phyloP scores from a whole-genome alignment of 345 rosid genomes.

The Leavenworthia alabamica region DNA sequence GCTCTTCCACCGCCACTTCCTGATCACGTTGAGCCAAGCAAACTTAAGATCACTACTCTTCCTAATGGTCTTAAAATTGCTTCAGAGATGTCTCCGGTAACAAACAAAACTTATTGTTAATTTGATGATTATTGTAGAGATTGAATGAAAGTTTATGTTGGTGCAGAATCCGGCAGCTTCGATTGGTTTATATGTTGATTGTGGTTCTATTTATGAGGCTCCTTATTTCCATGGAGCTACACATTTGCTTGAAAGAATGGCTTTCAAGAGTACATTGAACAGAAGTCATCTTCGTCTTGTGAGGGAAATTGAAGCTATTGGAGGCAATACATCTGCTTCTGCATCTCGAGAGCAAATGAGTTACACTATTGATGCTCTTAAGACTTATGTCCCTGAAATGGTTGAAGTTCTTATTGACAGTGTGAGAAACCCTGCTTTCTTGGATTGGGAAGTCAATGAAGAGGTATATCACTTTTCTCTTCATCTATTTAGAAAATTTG shows the following conservation, averaged over 20 bases:
- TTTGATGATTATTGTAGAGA: neutral
- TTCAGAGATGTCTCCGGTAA: constrained; percentile 56
- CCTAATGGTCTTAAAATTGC: constrained; percentile 71
- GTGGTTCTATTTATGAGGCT: constrained; percentile 65
- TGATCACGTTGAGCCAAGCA: constrained; percentile 62
- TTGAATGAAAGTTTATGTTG: constrained; percentile 16
- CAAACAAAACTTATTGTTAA: neutral
- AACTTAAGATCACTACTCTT: constrained; percentile 48
- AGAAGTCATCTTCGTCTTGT: constrained; percentile 57
- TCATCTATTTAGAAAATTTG: neutral
- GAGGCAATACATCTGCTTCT: constrained; percentile 56
- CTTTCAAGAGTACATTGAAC: constrained; percentile 66
- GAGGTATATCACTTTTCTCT: constrained; percentile 35
- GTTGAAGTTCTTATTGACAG: constrained; percentile 67
- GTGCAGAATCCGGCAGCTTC: constrained; percentile 58
- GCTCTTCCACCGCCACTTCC: constrained; percentile 49
- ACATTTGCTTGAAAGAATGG: constrained; percentile 69
- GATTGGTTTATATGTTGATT: constrained; percentile 53
- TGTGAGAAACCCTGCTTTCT: constrained; percentile 67
- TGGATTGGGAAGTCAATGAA: constrained; percentile 80
- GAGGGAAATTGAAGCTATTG: constrained; percentile 74
- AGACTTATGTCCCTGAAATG: constrained; percentile 66
- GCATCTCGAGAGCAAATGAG: constrained; percentile 73
- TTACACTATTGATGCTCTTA: constrained; percentile 63
- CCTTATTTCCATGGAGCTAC: constrained; percentile 58